Evolutionary conservation across 768 basidiomycete genomes (phyloP).

Genomic region (Agrocybe chaxingu): DNA sequence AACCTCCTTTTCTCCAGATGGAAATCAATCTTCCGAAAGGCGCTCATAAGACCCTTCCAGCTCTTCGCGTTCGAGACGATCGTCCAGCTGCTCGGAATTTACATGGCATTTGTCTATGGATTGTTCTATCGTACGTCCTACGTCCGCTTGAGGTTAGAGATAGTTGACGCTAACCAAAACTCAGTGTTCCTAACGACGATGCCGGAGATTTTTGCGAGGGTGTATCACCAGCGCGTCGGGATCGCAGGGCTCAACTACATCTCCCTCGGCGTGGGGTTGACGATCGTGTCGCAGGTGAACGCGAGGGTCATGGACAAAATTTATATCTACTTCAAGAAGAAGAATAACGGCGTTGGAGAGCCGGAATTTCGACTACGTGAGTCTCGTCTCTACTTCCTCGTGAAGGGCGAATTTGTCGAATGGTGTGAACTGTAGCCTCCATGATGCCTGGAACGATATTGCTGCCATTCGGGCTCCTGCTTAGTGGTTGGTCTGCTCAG

Average conservation of each 20-base stretch:
- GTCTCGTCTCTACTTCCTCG: constrained; percentile 13
- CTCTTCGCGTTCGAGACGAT: constrained; percentile 63
- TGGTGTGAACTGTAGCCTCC: constrained; percentile 34
- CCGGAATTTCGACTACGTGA: constrained; percentile 50
- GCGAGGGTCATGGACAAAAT: constrained; percentile 54
- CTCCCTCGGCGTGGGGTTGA: constrained; percentile 63
- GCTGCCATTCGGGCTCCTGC: constrained; percentile 64
- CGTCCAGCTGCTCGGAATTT: constrained; percentile 62
- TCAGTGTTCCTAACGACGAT: constrained; percentile 68
- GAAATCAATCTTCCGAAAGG: constrained; percentile 45
- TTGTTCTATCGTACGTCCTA: constrained; percentile 46
- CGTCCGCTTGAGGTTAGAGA: too few relatives aligned
- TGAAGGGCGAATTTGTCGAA: not conserved
- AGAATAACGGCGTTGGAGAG: constrained; percentile 44
- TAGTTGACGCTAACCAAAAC: not conserved
- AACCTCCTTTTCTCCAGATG: constrained; percentile 32
- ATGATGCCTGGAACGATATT: constrained; percentile 58
- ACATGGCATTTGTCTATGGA: constrained; percentile 71
- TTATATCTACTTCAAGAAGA: constrained; percentile 46
- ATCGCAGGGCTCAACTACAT: constrained; percentile 70
- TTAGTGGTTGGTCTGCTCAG: constrained; percentile 70
- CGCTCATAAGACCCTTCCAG: constrained; percentile 65
- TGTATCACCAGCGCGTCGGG: constrained; percentile 54
- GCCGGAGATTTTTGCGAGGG: constrained; percentile 50
- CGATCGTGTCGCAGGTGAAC: constrained; percentile 48